Evolutionary conservation across 2,329 filamentous ascomycete species (phyloP), one percentile per base, ranked within the genome.

Genomic region (Fusarium proliferatum): DNA sequence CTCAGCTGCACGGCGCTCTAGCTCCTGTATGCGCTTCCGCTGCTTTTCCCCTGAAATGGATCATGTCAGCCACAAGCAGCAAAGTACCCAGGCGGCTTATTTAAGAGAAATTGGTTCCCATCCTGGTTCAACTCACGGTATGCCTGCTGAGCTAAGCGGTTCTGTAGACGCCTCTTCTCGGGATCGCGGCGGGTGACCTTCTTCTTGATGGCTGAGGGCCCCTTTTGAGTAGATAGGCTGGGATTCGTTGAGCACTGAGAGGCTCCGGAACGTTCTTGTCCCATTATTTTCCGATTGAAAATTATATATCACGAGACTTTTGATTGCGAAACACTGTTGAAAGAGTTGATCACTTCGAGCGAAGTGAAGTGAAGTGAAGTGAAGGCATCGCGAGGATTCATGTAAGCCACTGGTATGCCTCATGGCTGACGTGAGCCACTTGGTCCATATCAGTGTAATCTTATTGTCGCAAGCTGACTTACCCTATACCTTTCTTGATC

Each of bases 111-210:
- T 6, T 19, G 17, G 9, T 15, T 34, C 26, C n/a, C 19, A 10
- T 7, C 16, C 21, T 59, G 10, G 6, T 4, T 16, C 33, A 21
- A 82, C 84, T 80, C 71, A 86, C 86, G 82, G 61, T 80, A 83
- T 10, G 84, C 82, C 75, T 95, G 91, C 82, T 95, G 78, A 8
- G 78, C 77, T 53, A 73, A 60, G 21, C 77, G 78, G 34, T 80
- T 80, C 57, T 80, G 78, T 56, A 74, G 36, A 4, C 77, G 72
- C 53, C 78, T 66, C 41, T 77, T 79, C 45, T 74, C 78, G 5
- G 75, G 76, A 49, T 78, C 75, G 17, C 76, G 76, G 21, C 76
- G 72, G 11, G 67, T 63, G 12, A 55, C 62, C 48, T 69, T 69
- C 33, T 68, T 75, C 64, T 64, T 75, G 7, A 42, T 56, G 11